Percentiles rank a stretch among this genome's conserved stretches.
Conservation (phyloP, 495 filamentous ascomycete species). For the Rhizodiscina lignyota region DNA sequence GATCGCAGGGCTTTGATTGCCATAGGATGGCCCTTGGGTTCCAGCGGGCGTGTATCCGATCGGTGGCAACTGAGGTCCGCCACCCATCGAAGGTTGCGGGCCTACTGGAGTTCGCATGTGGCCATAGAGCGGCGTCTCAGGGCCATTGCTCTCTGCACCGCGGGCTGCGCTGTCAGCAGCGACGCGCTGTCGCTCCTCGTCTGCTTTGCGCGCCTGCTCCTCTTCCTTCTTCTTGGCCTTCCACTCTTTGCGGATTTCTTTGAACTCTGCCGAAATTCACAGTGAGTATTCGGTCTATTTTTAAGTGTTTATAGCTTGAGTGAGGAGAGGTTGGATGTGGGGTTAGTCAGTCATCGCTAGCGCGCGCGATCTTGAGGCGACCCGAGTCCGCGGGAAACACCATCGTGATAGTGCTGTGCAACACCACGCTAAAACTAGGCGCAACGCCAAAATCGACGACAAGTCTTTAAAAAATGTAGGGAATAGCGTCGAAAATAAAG, state of each 20-base stretch:
- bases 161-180: conserved; percentile 37
- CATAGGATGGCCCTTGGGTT: background rate
- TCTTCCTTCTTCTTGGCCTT: conserved; percentile 99
- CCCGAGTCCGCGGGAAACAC: conserved; percentile 15
- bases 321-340: too few species aligned
- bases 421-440: too few species aligned
- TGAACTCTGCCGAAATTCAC: conserved; percentile 73
- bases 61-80: conserved; percentile 60
- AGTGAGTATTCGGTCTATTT: too few species aligned
- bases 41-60: conserved; percentile 62
- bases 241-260: conserved; percentile 98
- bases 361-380: conserved; percentile 12
- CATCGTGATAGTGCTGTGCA: too few species aligned
- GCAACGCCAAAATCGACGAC: too few species aligned
- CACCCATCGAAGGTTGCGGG: conserved; percentile 7
- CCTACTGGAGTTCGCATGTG: conserved; percentile 11
- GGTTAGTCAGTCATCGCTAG: too few species aligned
- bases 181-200: conserved; percentile 71
- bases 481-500: too few species aligned
- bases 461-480: too few species aligned
- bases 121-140: conserved; percentile 15
- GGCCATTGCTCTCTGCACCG: conserved; percentile 24
- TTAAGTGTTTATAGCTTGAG: too few species aligned
- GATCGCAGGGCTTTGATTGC: conserved; percentile 13
- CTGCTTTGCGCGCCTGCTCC: conserved; percentile 73